Evolutionary conservation across 2,329 filamentous ascomycete species (phyloP).

Genomic region (Ophiostoma quercus): DNA sequence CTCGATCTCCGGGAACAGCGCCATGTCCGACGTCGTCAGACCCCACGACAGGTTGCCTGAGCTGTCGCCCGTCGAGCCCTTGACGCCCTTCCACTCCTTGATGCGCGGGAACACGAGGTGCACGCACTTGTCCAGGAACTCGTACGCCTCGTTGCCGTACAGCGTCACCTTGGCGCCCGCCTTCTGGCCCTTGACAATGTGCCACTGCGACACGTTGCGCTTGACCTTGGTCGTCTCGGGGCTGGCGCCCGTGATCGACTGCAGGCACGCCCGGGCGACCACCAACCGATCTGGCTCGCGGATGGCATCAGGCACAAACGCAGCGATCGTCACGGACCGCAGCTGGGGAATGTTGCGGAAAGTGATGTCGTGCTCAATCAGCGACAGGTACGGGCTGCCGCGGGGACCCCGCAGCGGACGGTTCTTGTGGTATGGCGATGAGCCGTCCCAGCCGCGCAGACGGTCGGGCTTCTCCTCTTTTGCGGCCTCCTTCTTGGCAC

Average conservation of each 20-base stretch:
- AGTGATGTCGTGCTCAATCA: constrained; percentile 67
- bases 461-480: constrained; percentile 47
- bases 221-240: constrained; percentile 65
- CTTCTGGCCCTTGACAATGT: constrained; percentile 63
- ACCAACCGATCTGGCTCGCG: constrained; percentile 71
- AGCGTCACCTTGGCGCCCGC: constrained; percentile 74
- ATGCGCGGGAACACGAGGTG: constrained; percentile 89
- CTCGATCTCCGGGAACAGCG: constrained; percentile 88
- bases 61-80: constrained; percentile 68
- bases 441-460: constrained; percentile 79
- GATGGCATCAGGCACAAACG: constrained; percentile 63
- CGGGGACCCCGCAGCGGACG: constrained; percentile 80
- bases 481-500: constrained; percentile 51
- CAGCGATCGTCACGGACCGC: constrained; percentile 73
- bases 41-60: constrained; percentile 85
- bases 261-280: constrained; percentile 75
- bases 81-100: constrained; percentile 83
- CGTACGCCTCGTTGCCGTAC: constrained; percentile 72
- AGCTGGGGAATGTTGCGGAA: constrained; percentile 84
- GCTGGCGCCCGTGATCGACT: constrained; percentile 76
- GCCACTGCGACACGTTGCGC: constrained; percentile 68
- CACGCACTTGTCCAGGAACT: constrained; percentile 85
- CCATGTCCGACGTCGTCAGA: constrained; percentile 67
- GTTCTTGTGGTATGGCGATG: constrained; percentile 91
- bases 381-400: constrained; percentile 65